Conservation (phyloP, 352 stramenopile genomes). For the Globisporangium perplexum region DNA sequence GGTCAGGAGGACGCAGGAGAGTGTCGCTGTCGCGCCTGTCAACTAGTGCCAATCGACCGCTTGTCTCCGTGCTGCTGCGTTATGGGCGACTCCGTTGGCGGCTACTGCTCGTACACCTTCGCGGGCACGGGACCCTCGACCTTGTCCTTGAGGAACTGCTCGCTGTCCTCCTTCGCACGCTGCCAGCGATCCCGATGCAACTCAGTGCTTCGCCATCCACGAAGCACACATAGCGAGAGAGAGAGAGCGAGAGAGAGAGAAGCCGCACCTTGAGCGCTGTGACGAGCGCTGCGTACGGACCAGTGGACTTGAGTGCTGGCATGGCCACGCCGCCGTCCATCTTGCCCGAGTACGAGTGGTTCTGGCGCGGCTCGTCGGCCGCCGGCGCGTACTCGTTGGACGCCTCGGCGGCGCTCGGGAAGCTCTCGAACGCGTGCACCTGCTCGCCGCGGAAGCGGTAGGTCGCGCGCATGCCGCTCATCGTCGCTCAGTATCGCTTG, state of each 20-base stretch:
- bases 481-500: no score
- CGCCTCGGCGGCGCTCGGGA: constrained; percentile 41
- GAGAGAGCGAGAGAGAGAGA: background rate
- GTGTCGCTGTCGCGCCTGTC: background rate
- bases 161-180: constrained; percentile 77
- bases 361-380: constrained; percentile 33
- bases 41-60: background rate
- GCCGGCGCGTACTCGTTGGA: constrained; percentile 59
- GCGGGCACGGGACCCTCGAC: constrained; percentile 69
- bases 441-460: constrained; percentile 62
- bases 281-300: constrained; percentile 64
- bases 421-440: constrained; percentile 69
- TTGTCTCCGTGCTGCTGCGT: background rate
- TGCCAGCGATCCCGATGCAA: constrained; percentile 8
- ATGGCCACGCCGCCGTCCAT: constrained; percentile 63
- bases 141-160: constrained; percentile 75
- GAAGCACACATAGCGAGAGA: background rate
- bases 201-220: background rate
- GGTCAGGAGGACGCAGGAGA: background rate
- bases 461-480: constrained; percentile 55
- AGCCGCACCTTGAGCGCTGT: constrained; percentile 70
- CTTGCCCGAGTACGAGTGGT: constrained; percentile 62
- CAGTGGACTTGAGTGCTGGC: constrained; percentile 56
- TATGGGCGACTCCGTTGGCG: no score
- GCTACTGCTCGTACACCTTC: constrained; percentile 58